These are phyloP conservation scores for Xylaria sp. DNA, from an alignment of 495 filamentous ascomycete genomes.

Conservation along the genomic window DNA sequence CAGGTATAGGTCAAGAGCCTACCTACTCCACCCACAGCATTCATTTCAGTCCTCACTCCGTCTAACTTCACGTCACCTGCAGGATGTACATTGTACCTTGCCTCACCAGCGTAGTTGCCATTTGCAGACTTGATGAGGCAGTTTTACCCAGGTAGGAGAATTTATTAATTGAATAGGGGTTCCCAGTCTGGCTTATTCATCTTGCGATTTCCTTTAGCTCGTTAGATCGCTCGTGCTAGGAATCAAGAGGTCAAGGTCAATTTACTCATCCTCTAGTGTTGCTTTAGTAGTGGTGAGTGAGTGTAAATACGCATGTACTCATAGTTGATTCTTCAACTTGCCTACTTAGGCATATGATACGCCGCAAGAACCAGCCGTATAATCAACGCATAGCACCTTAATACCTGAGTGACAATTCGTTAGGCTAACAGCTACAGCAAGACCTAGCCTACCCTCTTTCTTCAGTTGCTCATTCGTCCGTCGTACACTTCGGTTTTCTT, in stretches of 20 bases:
- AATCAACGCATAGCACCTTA: background rate
- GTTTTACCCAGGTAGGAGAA: background rate
- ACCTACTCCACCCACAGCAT: too few relatives aligned
- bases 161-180: background rate
- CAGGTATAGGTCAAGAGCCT: too few relatives aligned
- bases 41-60: background rate
- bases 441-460: background rate
- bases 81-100: background rate
- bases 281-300: background rate
- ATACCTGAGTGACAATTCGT: background rate
- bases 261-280: background rate
- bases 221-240: background rate
- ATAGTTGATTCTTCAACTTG: background rate
- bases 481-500: background rate
- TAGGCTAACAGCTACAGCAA: background rate
- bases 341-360: too few relatives aligned
- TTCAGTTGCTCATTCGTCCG: background rate
- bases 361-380: background rate
- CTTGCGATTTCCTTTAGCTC: background rate
- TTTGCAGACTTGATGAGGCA: background rate
- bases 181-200: background rate
- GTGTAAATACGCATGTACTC: background rate
- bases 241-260: background rate
- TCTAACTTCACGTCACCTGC: too few relatives aligned
- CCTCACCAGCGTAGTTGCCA: background rate